These are phyloP conservation scores for Sporothrix variecibatus DNA, from an alignment of 2,329 filamentous ascomycete species.

Conservation along the genomic window DNA sequence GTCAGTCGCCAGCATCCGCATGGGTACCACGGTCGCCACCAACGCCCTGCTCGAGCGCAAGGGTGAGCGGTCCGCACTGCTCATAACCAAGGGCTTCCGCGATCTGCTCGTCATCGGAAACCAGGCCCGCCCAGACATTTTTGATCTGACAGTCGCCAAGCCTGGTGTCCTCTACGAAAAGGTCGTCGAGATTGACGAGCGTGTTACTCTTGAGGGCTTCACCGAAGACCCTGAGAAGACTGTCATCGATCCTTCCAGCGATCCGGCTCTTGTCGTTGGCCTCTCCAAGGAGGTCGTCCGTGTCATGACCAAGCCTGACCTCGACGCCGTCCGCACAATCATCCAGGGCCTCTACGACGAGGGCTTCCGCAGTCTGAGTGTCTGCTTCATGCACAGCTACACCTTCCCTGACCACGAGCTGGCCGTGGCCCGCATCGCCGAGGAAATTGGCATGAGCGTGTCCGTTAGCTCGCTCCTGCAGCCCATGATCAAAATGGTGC, in stretches of 20 bases:
- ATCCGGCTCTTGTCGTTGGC: slow-evolving; percentile 41
- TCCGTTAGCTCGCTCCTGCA: slow-evolving; percentile 25
- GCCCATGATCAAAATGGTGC: slow-evolving; percentile 66
- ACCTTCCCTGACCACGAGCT: slow-evolving; percentile 32
- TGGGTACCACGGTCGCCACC: slow-evolving; percentile 94
- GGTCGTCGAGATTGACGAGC: slow-evolving; percentile 84
- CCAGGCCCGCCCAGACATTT: slow-evolving; percentile 85
- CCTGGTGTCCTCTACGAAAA: slow-evolving; percentile 82
- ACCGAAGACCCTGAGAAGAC: slow-evolving; percentile 23
- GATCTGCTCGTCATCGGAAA: slow-evolving; percentile 89
- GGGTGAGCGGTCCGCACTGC: slow-evolving; percentile 84
- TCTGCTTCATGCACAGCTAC: slow-evolving; percentile 38
- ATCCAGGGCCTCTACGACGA: slow-evolving; percentile 62
- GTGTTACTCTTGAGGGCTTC: slow-evolving; percentile 84
- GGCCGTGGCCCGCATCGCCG: slow-evolving; percentile 27
- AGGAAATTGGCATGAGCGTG: slow-evolving; percentile 24
- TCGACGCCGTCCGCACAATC: slow-evolving; percentile 54
- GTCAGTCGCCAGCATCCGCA: slow-evolving; percentile 51
- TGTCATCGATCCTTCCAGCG: slow-evolving; percentile 25
- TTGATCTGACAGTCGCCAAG: slow-evolving; percentile 82
- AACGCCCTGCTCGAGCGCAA: slow-evolving; percentile 90
- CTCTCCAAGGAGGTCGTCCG: slow-evolving; percentile 55
- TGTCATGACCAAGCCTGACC: slow-evolving; percentile 56
- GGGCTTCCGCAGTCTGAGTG: slow-evolving; percentile 51
- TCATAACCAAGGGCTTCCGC: slow-evolving; percentile 84